Evolutionary conservation across 2,329 filamentous ascomycete genomes (phyloP).

Genomic region (Dactylella cylindrospora): DNA sequence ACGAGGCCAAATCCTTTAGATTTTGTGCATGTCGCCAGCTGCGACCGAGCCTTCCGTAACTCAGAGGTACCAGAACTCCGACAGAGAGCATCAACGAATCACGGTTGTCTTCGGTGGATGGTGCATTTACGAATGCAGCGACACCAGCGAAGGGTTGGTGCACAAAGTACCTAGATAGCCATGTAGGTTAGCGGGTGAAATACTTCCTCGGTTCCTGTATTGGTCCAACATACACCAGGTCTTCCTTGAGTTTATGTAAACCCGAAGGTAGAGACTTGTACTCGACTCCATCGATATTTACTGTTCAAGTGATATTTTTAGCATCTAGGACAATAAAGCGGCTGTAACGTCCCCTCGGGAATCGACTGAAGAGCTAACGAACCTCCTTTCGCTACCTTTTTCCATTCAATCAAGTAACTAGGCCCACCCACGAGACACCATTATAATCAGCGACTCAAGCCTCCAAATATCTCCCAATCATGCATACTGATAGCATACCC

Average conservation of each 20-base stretch:
- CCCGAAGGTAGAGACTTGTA: constrained; percentile 96
- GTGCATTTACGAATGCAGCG: constrained; percentile 85
- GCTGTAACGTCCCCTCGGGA: constrained; percentile 13
- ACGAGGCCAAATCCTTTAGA: constrained; percentile 74
- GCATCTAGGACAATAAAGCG: constrained; percentile 30
- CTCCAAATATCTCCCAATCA: neutral
- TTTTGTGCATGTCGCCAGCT: constrained; percentile 83
- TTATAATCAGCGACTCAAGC: constrained; percentile 14
- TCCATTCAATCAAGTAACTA: constrained; percentile 83
- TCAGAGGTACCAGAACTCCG: constrained; percentile 81
- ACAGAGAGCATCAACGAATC: constrained; percentile 93
- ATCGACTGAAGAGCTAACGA: constrained; percentile 50
- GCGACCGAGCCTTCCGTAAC: constrained; percentile 79
- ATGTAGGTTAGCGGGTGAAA: neutral
- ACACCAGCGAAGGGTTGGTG: constrained; percentile 78
- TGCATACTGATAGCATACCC: constrained; percentile 60
- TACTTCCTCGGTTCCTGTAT: neutral
- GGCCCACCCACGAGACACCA: constrained; percentile 38
- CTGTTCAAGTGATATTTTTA: constrained; percentile 34
- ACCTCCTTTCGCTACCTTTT: constrained; percentile 68
- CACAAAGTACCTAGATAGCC: constrained; percentile 69
- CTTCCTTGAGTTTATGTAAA: constrained; percentile 80
- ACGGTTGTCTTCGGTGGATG: constrained; percentile 74
- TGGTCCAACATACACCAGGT: constrained; percentile 63
- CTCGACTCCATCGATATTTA: constrained; percentile 74